Evolutionary conservation across 306 rosid genomes (phyloP).

Genomic region (Potentilla sterilis): DNA sequence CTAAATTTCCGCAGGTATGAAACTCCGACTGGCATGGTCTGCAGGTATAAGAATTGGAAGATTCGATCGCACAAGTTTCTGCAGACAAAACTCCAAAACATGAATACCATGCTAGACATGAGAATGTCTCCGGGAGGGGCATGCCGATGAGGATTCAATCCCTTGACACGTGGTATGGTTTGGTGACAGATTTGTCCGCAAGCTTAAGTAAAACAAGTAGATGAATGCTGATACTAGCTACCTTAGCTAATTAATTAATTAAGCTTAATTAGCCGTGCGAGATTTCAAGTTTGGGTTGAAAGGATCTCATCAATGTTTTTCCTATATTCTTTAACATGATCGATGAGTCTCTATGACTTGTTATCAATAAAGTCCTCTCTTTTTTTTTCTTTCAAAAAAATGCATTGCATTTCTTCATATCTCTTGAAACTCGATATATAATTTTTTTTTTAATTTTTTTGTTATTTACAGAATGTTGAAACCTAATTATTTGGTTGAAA

Average conservation of each 20-base stretch:
- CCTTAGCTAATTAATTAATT: background rate
- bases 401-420: too few relatives aligned
- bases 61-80: background rate
- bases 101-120: background rate
- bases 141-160: background rate
- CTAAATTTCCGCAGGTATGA: background rate
- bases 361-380: too few relatives aligned
- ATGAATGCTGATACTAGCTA: background rate
- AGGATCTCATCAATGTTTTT: too few relatives aligned
- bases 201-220: background rate
- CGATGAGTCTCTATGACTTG: too few relatives aligned
- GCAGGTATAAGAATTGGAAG: background rate
- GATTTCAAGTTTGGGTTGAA: too few relatives aligned
- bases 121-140: background rate
- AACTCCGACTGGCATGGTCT: background rate
- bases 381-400: too few relatives aligned
- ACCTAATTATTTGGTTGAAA: too few relatives aligned
- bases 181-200: background rate
- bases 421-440: too few relatives aligned
- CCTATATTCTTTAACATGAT: too few relatives aligned
- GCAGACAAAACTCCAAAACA: background rate
- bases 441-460: too few relatives aligned
- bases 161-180: background rate
- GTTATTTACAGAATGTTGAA: too few relatives aligned
- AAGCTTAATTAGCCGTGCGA: too few relatives aligned